Evolutionary conservation across 2,329 filamentous ascomycete species (phyloP).

Genomic region (Calonectria montana): DNA sequence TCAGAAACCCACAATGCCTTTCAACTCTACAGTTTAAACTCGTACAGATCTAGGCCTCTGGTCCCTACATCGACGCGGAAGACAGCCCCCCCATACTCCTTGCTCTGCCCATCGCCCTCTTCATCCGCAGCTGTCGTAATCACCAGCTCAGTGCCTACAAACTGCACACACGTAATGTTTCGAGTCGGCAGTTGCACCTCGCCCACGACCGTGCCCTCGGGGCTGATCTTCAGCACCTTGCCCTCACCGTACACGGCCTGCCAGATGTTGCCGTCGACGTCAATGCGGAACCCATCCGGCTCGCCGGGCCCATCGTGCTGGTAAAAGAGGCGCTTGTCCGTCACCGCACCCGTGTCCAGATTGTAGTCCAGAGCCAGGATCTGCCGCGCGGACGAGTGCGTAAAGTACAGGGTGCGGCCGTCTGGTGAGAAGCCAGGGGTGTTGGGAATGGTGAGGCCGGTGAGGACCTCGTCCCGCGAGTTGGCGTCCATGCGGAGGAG

Average conservation of each 20-base stretch:
- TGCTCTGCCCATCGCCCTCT: slow-evolving; percentile 71
- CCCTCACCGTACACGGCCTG: slow-evolving; percentile 84
- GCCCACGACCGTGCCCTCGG: slow-evolving; percentile 76
- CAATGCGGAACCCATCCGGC: slow-evolving; percentile 88
- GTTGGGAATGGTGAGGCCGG: slow-evolving; percentile 82
- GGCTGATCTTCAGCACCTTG: slow-evolving; percentile 79
- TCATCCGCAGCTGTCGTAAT: slow-evolving; percentile 82
- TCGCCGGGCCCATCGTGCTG: slow-evolving; percentile 72
- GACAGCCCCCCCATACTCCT: slow-evolving; percentile 74
- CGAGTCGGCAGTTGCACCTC: slow-evolving; percentile 81
- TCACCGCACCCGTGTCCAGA: slow-evolving; percentile 69
- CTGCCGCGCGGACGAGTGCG: slow-evolving; percentile 77
- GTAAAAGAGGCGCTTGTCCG: slow-evolving; percentile 79
- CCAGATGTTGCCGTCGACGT: slow-evolving; percentile 89
- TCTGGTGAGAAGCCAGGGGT: slow-evolving; percentile 83
- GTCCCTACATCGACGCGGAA: slow-evolving; percentile 84
- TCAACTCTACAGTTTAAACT: slow-evolving; percentile 65
- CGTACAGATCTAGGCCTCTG: slow-evolving; percentile 70
- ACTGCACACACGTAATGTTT: slow-evolving; percentile 84
- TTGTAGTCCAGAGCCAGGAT: slow-evolving; percentile 84
- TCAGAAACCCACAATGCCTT: slow-evolving; percentile 6
- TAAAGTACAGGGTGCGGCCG: slow-evolving; percentile 82
- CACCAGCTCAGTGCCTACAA: slow-evolving; percentile 79
- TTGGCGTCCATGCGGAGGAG: slow-evolving; percentile 78
- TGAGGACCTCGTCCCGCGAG: slow-evolving; percentile 68